phyloP scores from a whole-genome alignment of 192 early-diverging fungal genomes.

The Pecoramyces ruminantium region DNA sequence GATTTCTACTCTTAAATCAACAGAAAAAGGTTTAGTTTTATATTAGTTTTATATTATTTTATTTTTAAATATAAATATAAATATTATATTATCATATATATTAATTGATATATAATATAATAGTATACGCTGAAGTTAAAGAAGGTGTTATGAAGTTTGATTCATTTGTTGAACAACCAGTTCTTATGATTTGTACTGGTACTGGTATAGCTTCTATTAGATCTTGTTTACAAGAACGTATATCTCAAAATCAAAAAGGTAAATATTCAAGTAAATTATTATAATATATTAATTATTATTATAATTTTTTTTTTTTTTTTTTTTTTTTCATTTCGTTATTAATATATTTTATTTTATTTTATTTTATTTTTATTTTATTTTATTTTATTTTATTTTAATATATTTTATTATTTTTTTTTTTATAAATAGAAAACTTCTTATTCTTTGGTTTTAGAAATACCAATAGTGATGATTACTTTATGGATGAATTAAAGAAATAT shows the following conservation, averaged over 20 bases:
- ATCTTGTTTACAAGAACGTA: constrained; percentile 46
- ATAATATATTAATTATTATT: too few species aligned
- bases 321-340: neutral
- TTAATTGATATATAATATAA: neutral
- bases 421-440: constrained; percentile 39
- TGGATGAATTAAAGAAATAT: constrained; percentile 40
- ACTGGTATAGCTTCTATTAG: constrained; percentile 91
- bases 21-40: neutral
- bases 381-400: neutral
- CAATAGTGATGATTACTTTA: constrained; percentile 59
- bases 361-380: neutral
- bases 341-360: constrained; percentile 1
- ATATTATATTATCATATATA: too few species aligned
- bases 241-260: constrained; percentile 18
- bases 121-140: neutral
- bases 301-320: neutral
- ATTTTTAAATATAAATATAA: too few species aligned
- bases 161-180: neutral
- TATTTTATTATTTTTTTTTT: constrained; percentile 6
- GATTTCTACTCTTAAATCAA: neutral
- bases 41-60: too few species aligned
- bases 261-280: too few species aligned
- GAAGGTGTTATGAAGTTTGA: neutral
- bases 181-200: constrained; percentile 12
- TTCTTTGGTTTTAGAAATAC: constrained; percentile 71